Percentiles rank a stretch among this genome's conserved stretches.
These are phyloP conservation scores for Maudiozyma saulgeensis DNA, from an alignment of 805 yeast genomes.

Conservation along the genomic window DNA sequence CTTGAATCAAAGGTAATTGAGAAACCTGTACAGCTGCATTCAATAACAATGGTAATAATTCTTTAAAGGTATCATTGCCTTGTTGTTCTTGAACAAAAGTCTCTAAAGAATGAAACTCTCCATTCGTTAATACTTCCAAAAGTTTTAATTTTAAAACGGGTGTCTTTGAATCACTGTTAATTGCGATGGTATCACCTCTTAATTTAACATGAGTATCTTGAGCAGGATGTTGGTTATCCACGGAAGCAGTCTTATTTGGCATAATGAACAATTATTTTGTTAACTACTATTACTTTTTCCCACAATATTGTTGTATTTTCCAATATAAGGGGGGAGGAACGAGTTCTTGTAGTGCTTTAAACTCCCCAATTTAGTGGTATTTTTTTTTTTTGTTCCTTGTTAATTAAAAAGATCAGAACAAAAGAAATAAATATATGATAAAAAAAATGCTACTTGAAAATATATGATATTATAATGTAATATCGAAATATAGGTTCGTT, in stretches of 20 bases:
- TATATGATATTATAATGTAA: no score
- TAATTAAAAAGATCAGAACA: no score
- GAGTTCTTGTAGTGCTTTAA: no score
- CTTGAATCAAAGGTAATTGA: constrained; percentile 45
- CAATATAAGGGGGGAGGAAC: no score
- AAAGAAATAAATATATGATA: no score
- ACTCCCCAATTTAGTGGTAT: no score
- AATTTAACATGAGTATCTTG: not conserved
- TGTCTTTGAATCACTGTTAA: not conserved
- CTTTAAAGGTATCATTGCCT: constrained; percentile 20
- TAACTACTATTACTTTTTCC: no score
- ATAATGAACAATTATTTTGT: not conserved
- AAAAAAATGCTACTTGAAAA: no score
- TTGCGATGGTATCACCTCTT: not conserved
- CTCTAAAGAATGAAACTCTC: constrained; percentile 16
- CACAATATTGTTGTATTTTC: no score
- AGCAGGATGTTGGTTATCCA: not conserved
- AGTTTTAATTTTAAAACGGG: constrained; percentile 46
- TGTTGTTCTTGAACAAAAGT: constrained; percentile 22
- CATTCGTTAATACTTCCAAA: constrained; percentile 46
- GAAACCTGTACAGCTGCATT: constrained; percentile 87
- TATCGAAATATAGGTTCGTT: no score
- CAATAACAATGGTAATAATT: constrained; percentile 41
- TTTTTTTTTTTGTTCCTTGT: no score
- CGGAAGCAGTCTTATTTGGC: not conserved